Base-by-base conservation (phyloP, 345 rosid species). In the Gossypium sturtianum region DNA sequence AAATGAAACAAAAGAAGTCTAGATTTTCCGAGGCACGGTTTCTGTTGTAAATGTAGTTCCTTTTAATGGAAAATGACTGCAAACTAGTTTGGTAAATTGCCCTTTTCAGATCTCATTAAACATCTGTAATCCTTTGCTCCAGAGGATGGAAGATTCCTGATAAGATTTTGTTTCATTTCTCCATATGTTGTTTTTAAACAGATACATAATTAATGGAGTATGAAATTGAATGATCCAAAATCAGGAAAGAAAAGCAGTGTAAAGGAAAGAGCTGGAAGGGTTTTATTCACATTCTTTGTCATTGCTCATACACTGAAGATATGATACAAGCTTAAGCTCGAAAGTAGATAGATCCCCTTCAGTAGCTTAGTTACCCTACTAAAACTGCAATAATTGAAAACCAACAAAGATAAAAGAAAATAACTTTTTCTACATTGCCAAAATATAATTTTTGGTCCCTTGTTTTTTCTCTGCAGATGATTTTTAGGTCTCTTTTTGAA, bases 271-370 rank as follows among this genome's bases (percentile, higher is more conserved):
- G 51, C 15, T 41, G 15, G 49, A 64, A 64, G 69, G 69, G 69
- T 41, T 64, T 64, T 64, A 64, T 64, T 64, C 69, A 64, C 69
- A 41, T 64, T 64, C 69, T 64, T 64, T 64, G 69, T 64, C 69
- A 64, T 64, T 64, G 69, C 69, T 64, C 49, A n/a, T 64, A 64
- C 69, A 41, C 15, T 9, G 75, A 51, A 47, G 66, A 52, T 77
- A 77, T 45, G 52, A 53, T 48, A 58, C 79, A 59, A 80, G 49
- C 71, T 75, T 52, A 79, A 65, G 77, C 81, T 79, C 49, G 54
- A 75, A 74, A 76, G 72, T 71, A 66, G 61, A 27, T 54, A 19
- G 41, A 72, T 65, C 74, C 74, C 73, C 77, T 76, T 61, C 62
- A 20, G 17, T 53, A 70, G 78, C 74, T 74, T 38, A 79, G 63